Base-by-base conservation (phyloP, 176 grass and related monocot species). In the Musa beccarii region DNA sequence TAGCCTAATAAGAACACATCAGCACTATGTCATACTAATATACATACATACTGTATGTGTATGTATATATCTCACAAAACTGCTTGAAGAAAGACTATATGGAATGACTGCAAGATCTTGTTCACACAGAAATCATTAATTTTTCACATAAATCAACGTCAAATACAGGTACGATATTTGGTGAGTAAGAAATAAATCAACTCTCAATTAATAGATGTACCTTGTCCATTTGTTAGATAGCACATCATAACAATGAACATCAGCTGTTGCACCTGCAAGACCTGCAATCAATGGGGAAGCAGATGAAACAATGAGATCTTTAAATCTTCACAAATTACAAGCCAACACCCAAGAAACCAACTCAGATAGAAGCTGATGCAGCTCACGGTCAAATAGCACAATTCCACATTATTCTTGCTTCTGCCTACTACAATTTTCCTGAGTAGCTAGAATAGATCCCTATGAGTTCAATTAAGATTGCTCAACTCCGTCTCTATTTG, bases 181-280 rank as follows among this genome's bases (percentile, higher is more conserved):
- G 79, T 49, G 26, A 65, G 62, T 15, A 79, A 73, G 80, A 53
- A 53, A 66, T 13, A 77, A 70, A 55, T 20, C 77, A 61, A 43
- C 75, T 82, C 82, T 54, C 59, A 79, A 19, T 66, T 59, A 73
- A 87, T 54, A 73, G 86, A 51, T 74, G 66, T 93, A 99, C 96
- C 96, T 95, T 84, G 89, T 92, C 96, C 96, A 99, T 75, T 95
- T 99, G 79, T 89, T 95, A 54, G 89, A 86, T 82, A 88, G 59
- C 74, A 92, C 96, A 73, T 99, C 91, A 29, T 99, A 99, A 81
- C 91, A 99, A 80, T 99, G 96, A 55, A 99, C 91, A 84, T 99
- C 96, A 84, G 91, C 91, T 75, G 96, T 99, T 11, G 96, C 91
- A 20, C 96, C 96, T 22, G 96, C 96, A 81, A 99, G 86, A 78